phyloP scores from a whole-genome alignment of 768 basidiomycete species.

The Chalciporus piperatus region DNA sequence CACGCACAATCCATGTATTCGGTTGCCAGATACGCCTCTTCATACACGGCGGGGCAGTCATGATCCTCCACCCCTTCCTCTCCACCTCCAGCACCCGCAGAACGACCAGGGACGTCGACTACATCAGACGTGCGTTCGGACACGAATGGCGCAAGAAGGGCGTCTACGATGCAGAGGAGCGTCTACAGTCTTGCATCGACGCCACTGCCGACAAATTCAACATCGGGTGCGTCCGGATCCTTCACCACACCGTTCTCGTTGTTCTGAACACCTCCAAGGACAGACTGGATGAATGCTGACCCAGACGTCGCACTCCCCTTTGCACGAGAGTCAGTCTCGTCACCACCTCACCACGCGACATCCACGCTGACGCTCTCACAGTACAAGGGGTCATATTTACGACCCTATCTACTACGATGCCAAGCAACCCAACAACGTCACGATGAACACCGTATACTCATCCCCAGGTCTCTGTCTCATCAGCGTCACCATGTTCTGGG shows the following conservation, averaged over 20 bases:
- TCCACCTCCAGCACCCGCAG: constrained; percentile 41
- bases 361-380: constrained; percentile 14
- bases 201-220: constrained; percentile 49
- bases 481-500: constrained; percentile 70
- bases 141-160: constrained; percentile 50
- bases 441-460: constrained; percentile 54
- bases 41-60: constrained; percentile 71
- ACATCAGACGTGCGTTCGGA: constrained; percentile 59
- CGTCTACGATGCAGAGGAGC: constrained; percentile 48
- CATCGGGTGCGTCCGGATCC: constrained; percentile 39
- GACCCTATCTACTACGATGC: constrained; percentile 64
- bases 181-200: constrained; percentile 55
- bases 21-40: constrained; percentile 56
- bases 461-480: constrained; percentile 54
- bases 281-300: constrained; percentile 78
- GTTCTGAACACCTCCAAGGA: constrained; percentile 12
- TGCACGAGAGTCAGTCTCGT: constrained; percentile 51
- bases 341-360: neutral
- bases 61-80: constrained; percentile 58
- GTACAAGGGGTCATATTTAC: constrained; percentile 32
- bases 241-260: neutral
- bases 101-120: constrained; percentile 67
- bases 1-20: constrained; percentile 44
- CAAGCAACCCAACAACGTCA: constrained; percentile 47
- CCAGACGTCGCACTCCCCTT: constrained; percentile 70